Percentiles rank a stretch among this genome's conserved stretches.
Conservation (phyloP, 176 grass and related monocot genomes). For the Triticum turgidum region DNA sequence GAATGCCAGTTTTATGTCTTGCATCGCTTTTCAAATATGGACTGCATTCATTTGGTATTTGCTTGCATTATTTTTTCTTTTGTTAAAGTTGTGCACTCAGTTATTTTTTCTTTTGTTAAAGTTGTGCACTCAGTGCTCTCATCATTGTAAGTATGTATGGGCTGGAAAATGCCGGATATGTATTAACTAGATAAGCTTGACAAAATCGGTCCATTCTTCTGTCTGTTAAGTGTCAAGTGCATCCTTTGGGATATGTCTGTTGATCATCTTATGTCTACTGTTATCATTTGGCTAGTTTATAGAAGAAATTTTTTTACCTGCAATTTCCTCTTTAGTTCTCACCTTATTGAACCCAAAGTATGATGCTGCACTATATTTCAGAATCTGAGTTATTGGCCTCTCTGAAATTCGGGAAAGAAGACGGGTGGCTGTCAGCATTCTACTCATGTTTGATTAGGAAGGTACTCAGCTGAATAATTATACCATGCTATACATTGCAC, state of each 20-base stretch:
- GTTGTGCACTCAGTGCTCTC: background rate
- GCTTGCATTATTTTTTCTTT: background rate
- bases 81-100: background rate
- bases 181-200: slow-evolving; percentile 20
- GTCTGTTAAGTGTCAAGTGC: background rate
- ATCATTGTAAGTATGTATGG: slow-evolving; percentile 13
- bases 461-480: slow-evolving; percentile 42
- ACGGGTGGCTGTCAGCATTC: slow-evolving; percentile 76
- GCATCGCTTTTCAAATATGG: background rate
- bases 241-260: background rate
- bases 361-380: slow-evolving; percentile 34
- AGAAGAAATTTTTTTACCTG: slow-evolving; percentile 2
- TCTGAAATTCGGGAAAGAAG: slow-evolving; percentile 90
- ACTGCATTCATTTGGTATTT: background rate
- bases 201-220: background rate
- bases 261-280: slow-evolving; percentile 10
- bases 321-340: slow-evolving; percentile 17
- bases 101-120: background rate
- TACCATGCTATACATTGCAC: slow-evolving; percentile 19
- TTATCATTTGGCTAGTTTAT: slow-evolving; percentile 13
- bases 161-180: background rate
- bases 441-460: slow-evolving; percentile 94
- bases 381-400: slow-evolving; percentile 83
- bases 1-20: slow-evolving; percentile 10
- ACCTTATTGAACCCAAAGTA: slow-evolving; percentile 23